Conservation (phyloP, 2,329 filamentous ascomycete genomes). For the Xylariaceae sp. region DNA sequence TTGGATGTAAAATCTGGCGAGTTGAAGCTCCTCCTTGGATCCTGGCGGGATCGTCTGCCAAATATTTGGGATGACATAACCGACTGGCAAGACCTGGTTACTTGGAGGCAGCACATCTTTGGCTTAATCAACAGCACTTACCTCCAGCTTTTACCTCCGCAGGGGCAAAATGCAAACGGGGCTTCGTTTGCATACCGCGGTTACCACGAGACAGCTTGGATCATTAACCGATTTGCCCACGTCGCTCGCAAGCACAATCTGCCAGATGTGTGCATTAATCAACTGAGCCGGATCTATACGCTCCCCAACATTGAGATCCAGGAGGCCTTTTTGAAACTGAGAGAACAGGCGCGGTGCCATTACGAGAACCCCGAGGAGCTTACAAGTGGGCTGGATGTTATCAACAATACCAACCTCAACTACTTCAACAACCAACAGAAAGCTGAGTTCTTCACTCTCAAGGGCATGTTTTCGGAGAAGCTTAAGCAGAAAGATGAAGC, state of each 20-base stretch:
- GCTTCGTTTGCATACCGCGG: conserved; percentile 96
- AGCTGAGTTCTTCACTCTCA: conserved; percentile 97
- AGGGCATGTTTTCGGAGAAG: conserved; percentile 99
- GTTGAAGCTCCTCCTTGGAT: conserved; percentile 88
- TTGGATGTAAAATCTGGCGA: conserved; percentile 94
- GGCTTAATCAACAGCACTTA: conserved; percentile 95
- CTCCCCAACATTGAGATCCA: conserved; percentile 99
- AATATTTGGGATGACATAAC: conserved; percentile 99
- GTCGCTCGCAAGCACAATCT: conserved; percentile 96
- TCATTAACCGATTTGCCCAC: conserved; percentile 98
- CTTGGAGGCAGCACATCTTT: conserved; percentile 99
- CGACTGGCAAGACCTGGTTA: conserved; percentile 98
- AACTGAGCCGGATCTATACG: conserved; percentile 97
- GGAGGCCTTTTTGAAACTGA: conserved; percentile 94
- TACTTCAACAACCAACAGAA: conserved; percentile 97
- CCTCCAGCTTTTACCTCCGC: conserved; percentile 77
- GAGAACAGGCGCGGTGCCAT: conserved; percentile 98
- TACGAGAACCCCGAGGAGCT: conserved; percentile 95
- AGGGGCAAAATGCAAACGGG: conserved; percentile 79
- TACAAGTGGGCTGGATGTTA: conserved; percentile 91
- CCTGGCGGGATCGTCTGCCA: conserved; percentile 92
- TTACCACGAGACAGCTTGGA: conserved; percentile 99
- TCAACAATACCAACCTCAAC: conserved; percentile 99
- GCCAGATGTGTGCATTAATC: conserved; percentile 94
- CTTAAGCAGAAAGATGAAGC: conserved; percentile 88